A percentile compares a stretch with the other conserved stretches of the same genome.
Conservation (phyloP, 1,139 yeast genomes). For the Petasospora rhodanensis region DNA sequence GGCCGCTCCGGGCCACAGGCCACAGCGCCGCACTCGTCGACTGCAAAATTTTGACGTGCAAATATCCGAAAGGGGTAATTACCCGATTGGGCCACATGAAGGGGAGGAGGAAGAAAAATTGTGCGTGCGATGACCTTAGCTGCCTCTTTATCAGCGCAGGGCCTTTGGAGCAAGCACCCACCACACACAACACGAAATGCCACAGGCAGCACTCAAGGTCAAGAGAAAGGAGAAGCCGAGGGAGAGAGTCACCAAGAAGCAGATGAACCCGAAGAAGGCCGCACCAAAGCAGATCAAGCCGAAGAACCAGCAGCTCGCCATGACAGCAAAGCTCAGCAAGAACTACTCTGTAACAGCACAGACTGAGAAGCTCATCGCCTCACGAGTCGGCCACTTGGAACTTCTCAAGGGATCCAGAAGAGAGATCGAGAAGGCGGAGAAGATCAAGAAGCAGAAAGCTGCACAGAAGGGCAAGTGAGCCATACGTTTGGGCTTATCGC, state of each 20-base stretch:
- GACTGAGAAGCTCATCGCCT: slow-evolving; percentile 82
- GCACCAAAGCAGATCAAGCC: slow-evolving; percentile 75
- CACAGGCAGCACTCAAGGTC: slow-evolving; percentile 36
- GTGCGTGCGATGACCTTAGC: background rate
- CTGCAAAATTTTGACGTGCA: no score
- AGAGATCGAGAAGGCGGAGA: slow-evolving; percentile 57
- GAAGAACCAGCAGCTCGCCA: slow-evolving; percentile 49
- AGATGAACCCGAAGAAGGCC: slow-evolving; percentile 60
- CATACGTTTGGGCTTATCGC: no score
- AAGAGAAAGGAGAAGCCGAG: slow-evolving; percentile 34
- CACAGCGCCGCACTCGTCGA: no score
- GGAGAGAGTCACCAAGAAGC: slow-evolving; percentile 35
- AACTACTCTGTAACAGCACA: slow-evolving; percentile 57
- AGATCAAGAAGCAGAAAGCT: slow-evolving; percentile 29
- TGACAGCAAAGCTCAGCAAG: slow-evolving; percentile 58
- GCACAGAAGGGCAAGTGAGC: slow-evolving; percentile 14
- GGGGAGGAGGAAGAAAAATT: no score
- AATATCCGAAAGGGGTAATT: slow-evolving; percentile 4
- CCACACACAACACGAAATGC: slow-evolving; percentile 26
- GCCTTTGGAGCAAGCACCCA: background rate
- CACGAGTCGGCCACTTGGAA: slow-evolving; percentile 95
- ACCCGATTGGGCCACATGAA: background rate
- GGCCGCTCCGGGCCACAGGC: no score
- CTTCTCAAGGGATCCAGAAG: slow-evolving; percentile 88
- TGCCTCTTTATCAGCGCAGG: background rate